A percentile compares a stretch with the other conserved stretches of the same genome.
Evolutionary conservation across 164 flowering plant species (phyloP).

Genomic region (Pachysandra terminalis): DNA sequence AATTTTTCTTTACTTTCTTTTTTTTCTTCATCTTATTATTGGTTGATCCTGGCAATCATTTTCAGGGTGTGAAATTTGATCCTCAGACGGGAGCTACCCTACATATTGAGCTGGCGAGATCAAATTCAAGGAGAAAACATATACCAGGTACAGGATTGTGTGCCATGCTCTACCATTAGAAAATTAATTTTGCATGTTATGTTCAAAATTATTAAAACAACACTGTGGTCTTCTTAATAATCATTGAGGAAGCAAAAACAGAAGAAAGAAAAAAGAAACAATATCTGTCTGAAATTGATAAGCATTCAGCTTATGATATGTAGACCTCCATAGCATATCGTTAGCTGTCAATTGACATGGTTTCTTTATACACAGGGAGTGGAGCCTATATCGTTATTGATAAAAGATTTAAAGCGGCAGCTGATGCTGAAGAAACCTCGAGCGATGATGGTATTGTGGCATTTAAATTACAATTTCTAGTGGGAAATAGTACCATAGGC

Average conservation of each 20-base stretch:
- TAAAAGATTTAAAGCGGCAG: slow-evolving; percentile 40
- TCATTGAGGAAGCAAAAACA: too few relatives aligned
- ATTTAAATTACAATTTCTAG: neutral
- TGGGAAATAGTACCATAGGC: neutral
- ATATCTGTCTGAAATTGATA: slow-evolving; percentile 1
- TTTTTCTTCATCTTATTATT: neutral
- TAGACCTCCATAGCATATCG: neutral
- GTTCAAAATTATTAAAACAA: neutral
- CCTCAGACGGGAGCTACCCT: slow-evolving; percentile 65
- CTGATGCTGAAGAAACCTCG: slow-evolving; percentile 48
- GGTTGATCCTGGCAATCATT: neutral
- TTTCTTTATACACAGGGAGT: slow-evolving; percentile 42
- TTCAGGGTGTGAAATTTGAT: slow-evolving; percentile 81
- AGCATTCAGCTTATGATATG: neutral
- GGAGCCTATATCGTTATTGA: slow-evolving; percentile 80
- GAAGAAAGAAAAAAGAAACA: neutral
- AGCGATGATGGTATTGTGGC: slow-evolving; percentile 62
- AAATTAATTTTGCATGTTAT: neutral
- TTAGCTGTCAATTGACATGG: neutral
- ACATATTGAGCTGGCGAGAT: slow-evolving; percentile 86
- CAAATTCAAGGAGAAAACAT: slow-evolving; percentile 68
- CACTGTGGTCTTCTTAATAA: neutral
- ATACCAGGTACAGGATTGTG: slow-evolving; percentile 44
- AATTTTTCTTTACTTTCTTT: too few relatives aligned
- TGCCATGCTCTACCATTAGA: too few relatives aligned